These are phyloP conservation scores for Dichotomopilus funicola DNA, from an alignment of 2,329 filamentous ascomycete genomes.

Conservation along the genomic window DNA sequence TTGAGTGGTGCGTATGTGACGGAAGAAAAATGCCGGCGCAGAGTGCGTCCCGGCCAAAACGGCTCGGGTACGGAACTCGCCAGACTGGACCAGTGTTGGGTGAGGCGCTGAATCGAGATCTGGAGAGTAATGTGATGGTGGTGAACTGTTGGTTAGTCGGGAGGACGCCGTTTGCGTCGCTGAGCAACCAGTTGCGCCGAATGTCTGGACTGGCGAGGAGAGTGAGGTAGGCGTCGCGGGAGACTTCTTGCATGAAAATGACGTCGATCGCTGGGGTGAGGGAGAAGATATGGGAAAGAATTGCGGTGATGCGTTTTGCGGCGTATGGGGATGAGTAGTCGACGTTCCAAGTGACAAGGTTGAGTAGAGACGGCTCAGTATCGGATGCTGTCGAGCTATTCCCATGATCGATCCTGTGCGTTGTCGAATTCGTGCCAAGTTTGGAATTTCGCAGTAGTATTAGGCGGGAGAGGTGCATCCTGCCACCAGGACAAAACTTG, in stretches of 20 bases:
- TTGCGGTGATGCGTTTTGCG: not conserved
- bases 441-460: not conserved
- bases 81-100: not conserved
- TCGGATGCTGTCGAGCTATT: not conserved
- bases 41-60: conserved; percentile 1
- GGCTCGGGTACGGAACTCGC: not conserved
- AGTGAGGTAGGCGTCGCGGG: not conserved
- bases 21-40: not conserved
- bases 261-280: not conserved
- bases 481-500: not conserved
- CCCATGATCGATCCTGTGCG: not conserved
- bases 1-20: not conserved
- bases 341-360: conserved; percentile 3
- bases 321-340: not conserved
- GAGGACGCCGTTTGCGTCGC: not conserved
- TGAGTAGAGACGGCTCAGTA: not conserved
- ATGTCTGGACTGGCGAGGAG: not conserved
- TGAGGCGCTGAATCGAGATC: not conserved
- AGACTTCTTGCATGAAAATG: not conserved
- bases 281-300: not conserved
- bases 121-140: conserved; percentile 1
- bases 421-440: conserved; percentile 1
- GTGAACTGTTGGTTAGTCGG: not conserved
- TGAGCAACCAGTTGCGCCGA: not conserved
- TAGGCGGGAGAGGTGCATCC: not conserved